Evolutionary conservation across 225 moss, liverwort and hornwort genomes (phyloP).

Genomic region (Straminergon stramineum): DNA sequence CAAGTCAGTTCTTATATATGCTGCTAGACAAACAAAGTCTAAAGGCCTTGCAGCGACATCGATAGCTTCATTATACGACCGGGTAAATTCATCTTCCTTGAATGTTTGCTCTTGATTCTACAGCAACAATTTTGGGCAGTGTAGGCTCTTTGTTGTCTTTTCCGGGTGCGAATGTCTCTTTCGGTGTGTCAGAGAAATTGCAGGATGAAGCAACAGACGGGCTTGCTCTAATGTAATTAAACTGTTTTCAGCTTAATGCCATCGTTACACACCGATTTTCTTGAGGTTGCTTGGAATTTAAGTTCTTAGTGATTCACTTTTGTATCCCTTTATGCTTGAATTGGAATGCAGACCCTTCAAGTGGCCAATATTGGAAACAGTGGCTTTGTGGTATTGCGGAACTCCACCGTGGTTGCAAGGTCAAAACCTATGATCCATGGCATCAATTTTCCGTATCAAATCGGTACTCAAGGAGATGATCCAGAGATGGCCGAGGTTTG

Average conservation of each 20-base stretch:
- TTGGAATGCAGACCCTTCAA: conserved; percentile 63
- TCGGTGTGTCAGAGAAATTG: neutral
- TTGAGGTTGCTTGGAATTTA: neutral
- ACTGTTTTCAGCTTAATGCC: neutral
- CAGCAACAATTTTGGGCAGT: neutral
- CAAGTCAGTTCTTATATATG: conserved; percentile 54
- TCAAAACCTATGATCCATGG: conserved; percentile 70
- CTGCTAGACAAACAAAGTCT: conserved; percentile 51
- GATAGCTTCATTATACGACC: conserved; percentile 50
- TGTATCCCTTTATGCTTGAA: neutral
- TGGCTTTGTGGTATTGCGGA: conserved; percentile 78
- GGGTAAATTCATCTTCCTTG: conserved; percentile 17
- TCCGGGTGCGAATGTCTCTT: neutral
- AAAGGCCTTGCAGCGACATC: conserved; percentile 62
- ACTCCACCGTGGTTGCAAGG: conserved; percentile 35
- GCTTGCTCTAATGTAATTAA: neutral
- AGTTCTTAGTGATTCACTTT: neutral
- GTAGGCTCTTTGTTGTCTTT: neutral
- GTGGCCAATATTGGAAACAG: conserved; percentile 88
- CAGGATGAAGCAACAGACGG: neutral
- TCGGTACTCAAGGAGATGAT: conserved; percentile 71
- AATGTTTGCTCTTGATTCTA: neutral
- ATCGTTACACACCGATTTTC: neutral
- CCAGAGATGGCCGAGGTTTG: conserved; percentile 57
- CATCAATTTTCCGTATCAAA: conserved; percentile 88